phyloP scores from a whole-genome alignment of 768 basidiomycete genomes.

The Cyclocybe aegerita region DNA sequence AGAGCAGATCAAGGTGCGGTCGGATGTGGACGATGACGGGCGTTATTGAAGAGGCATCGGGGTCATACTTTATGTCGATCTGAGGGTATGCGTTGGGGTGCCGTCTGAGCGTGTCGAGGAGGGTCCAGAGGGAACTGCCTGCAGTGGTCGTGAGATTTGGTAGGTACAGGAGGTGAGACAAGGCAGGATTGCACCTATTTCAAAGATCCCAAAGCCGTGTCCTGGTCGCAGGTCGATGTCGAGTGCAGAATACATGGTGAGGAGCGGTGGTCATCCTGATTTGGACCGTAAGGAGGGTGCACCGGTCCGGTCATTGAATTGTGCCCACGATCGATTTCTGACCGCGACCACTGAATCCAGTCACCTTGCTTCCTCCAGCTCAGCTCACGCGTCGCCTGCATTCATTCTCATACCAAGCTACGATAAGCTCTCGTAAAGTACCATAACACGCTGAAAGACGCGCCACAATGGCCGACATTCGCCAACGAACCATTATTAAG shows the following conservation, averaged over 20 bases:
- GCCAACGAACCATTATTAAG: constrained; percentile 51
- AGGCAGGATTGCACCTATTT: constrained; percentile 50
- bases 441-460: background rate
- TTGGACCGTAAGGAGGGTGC: background rate
- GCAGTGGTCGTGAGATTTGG: constrained; percentile 7
- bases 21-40: constrained; percentile 77
- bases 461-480: constrained; percentile 41
- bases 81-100: constrained; percentile 74
- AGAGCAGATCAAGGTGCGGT: constrained; percentile 83
- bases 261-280: background rate
- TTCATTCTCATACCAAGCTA: background rate
- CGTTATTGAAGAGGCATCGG: constrained; percentile 64
- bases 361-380: background rate
- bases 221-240: constrained; percentile 80
- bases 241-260: constrained; percentile 61
- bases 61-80: constrained; percentile 82
- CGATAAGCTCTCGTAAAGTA: background rate
- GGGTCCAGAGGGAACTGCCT: constrained; percentile 80
- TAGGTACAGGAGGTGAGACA: background rate
- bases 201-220: constrained; percentile 73
- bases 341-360: too few species aligned
- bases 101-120: constrained; percentile 66
- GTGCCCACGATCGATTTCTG: too few species aligned
- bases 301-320: too few species aligned
- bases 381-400: background rate